These are phyloP conservation scores for Thoreauomyces humboldtii DNA, from an alignment of 192 early-diverging fungal species.

Conservation along the genomic window DNA sequence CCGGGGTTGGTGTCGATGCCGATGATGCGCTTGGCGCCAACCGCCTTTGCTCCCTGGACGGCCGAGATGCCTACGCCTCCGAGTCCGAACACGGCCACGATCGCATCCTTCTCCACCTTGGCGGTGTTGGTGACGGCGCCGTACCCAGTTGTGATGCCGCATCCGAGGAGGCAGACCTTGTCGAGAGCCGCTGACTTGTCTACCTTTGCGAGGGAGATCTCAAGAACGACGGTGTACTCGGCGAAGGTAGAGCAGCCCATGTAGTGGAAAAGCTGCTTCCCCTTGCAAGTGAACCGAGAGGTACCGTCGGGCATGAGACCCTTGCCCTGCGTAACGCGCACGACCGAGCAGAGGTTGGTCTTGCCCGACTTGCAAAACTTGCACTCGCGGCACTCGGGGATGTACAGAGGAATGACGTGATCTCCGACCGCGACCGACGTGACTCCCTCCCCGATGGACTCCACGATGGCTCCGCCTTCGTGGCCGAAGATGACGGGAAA, in stretches of 20 bases:
- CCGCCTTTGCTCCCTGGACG: conserved; percentile 72
- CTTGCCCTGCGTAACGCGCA: conserved; percentile 88
- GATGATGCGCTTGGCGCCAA: conserved; percentile 68
- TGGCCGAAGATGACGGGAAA: conserved; percentile 95
- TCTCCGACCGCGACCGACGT: conserved; percentile 88
- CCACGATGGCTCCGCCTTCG: conserved; percentile 91
- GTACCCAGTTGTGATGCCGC: conserved; percentile 95
- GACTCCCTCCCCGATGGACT: conserved; percentile 91
- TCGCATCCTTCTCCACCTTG: conserved; percentile 73
- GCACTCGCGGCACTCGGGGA: conserved; percentile 82
- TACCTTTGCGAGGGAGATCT: conserved; percentile 91
- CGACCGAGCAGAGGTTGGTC: conserved; percentile 91
- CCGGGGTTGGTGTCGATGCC: conserved; percentile 85
- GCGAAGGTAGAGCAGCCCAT: conserved; percentile 91
- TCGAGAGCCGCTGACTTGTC: conserved; percentile 74
- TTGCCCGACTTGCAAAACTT: conserved; percentile 97
- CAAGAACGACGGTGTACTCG: conserved; percentile 91
- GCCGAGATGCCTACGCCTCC: conserved; percentile 92
- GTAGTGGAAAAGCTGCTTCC: conserved; percentile 87
- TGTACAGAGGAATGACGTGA: conserved; percentile 90
- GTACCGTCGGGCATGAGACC: conserved; percentile 96
- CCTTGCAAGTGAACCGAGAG: conserved; percentile 87
- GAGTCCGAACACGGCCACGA: conserved; percentile 89
- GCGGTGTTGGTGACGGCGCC: conserved; percentile 93
- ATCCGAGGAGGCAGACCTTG: conserved; percentile 88